phyloP scores from a whole-genome alignment of 331 rosid genomes.

The Rhamnella rubrinervis region DNA sequence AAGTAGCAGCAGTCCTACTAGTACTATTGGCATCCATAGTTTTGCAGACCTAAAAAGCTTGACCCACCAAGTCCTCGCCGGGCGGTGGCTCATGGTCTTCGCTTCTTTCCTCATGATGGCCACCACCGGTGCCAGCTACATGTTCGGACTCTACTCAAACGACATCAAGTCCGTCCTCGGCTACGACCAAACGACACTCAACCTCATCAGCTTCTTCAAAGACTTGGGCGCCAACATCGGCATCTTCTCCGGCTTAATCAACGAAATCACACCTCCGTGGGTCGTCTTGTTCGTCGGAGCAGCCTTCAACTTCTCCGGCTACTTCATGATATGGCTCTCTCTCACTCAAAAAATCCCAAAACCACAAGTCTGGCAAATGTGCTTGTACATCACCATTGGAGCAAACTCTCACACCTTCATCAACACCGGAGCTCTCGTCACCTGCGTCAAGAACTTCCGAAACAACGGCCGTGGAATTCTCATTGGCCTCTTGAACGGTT shows the following conservation, averaged over 20 bases:
- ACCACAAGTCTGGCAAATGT: slow-evolving; percentile 27
- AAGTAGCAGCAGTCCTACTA: no score
- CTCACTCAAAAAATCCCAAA: slow-evolving; percentile 8
- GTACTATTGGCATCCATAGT: not conserved
- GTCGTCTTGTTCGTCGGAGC: slow-evolving; percentile 14
- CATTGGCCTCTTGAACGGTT: slow-evolving; percentile 23
- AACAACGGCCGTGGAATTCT: slow-evolving; percentile 21
- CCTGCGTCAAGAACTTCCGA: slow-evolving; percentile 24
- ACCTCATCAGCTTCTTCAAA: slow-evolving; percentile 39
- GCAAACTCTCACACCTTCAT: slow-evolving; percentile 26
- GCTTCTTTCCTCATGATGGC: slow-evolving; percentile 77
- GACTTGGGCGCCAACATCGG: slow-evolving; percentile 37
- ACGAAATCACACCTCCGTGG: slow-evolving; percentile 23
- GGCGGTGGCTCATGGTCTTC: slow-evolving; percentile 72
- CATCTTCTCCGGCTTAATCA: slow-evolving; percentile 18
- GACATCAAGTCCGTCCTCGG: slow-evolving; percentile 32
- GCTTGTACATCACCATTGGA: slow-evolving; percentile 24
- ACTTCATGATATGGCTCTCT: slow-evolving; percentile 36
- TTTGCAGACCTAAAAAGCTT: slow-evolving; percentile 33
- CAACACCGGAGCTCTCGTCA: slow-evolving; percentile 24
- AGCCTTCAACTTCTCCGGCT: slow-evolving; percentile 20
- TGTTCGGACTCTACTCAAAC: slow-evolving; percentile 58
- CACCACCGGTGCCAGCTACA: slow-evolving; percentile 72
- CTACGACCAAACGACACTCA: slow-evolving; percentile 43
- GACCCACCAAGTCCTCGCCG: slow-evolving; percentile 35